Evolutionary conservation across 2,329 filamentous ascomycete genomes (phyloP), one percentile per base, ranked within the genome.

Genomic region (Fusarium camptoceras): DNA sequence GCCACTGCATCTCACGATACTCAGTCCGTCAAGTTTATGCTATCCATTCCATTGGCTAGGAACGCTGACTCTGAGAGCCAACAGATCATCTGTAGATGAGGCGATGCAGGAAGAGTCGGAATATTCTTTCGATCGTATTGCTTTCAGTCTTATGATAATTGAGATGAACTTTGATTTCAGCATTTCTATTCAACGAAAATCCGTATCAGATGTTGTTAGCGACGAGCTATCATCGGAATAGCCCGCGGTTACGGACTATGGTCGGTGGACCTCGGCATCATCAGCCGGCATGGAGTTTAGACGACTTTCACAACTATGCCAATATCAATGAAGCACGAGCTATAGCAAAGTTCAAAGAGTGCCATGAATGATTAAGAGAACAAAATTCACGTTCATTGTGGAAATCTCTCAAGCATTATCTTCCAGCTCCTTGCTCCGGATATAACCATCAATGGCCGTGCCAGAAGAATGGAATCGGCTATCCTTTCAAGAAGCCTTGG

Each of bases 401-500:
- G 3, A 37, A 37, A 37, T 37, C 34, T 48, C 30, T 22, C n/a
- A 10, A 30, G 34, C 25, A 30, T 14, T 25, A 16, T 18, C 30
- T 8, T 16, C 24, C 20, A 20, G 4, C 28, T 22, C 12, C 25
- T 9, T n/a, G 18, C 18, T 28, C 47, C 25, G n/a, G 24, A 42
- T 18, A 14, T 18, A 14, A 46, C 6, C 41, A 11, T 58, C 43
- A 27, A 74, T 71, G 67, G 18, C 41, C 7, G 22, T 50, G 9
- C 48, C 59, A 16, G 65, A 53, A 60, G 64, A 70, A 55, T 73
- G 67, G 64, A 64, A 72, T 49, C 76, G 77, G 15, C 64, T 73
- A 55, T 72, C 73, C 28, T 78, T 79, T 54, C 66, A 75, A 46
- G 78, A 78, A 59, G 69, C 74, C 10, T 69, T 80, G 75, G 72